These are phyloP conservation scores for Luvunga scandens DNA, from an alignment of 345 rosid genomes.

Conservation along the genomic window DNA sequence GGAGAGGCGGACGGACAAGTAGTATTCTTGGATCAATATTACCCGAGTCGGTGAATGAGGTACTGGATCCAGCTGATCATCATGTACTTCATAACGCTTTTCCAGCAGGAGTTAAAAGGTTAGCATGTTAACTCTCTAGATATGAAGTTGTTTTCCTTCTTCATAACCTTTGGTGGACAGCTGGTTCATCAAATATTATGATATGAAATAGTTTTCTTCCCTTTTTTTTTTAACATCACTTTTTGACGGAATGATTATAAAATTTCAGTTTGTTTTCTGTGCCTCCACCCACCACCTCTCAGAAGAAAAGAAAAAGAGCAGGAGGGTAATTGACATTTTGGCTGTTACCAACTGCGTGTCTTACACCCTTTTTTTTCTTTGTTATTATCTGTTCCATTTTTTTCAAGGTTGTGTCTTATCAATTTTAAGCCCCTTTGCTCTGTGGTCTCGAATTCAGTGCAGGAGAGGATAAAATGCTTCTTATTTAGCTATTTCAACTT, in stretches of 20 bases:
- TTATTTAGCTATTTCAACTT: background rate
- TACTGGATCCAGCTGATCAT: slow-evolving; percentile 74
- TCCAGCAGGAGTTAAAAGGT: slow-evolving; percentile 77
- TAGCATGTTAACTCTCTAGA: background rate
- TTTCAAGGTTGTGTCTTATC: background rate
- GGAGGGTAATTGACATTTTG: background rate
- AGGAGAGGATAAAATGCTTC: background rate
- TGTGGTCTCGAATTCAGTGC: background rate
- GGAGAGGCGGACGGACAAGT: slow-evolving; percentile 62
- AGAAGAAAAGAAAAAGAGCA: too few species aligned
- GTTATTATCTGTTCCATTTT: too few species aligned
- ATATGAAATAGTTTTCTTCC: too few species aligned
- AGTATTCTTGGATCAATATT: slow-evolving; percentile 76
- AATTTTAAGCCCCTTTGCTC: background rate
- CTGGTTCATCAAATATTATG: background rate
- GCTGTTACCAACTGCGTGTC: background rate
- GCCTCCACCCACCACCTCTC: too few species aligned
- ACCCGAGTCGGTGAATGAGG: slow-evolving; percentile 78
- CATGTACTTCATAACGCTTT: slow-evolving; percentile 73
- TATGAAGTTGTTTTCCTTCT: background rate
- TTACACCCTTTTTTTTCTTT: too few species aligned
- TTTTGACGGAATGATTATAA: too few species aligned
- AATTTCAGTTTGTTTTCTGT: too few species aligned
- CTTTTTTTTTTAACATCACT: too few species aligned
- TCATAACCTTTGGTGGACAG: background rate